phyloP scores from a whole-genome alignment of 192 early-diverging fungal species.

The Umbelopsis vinacea region DNA sequence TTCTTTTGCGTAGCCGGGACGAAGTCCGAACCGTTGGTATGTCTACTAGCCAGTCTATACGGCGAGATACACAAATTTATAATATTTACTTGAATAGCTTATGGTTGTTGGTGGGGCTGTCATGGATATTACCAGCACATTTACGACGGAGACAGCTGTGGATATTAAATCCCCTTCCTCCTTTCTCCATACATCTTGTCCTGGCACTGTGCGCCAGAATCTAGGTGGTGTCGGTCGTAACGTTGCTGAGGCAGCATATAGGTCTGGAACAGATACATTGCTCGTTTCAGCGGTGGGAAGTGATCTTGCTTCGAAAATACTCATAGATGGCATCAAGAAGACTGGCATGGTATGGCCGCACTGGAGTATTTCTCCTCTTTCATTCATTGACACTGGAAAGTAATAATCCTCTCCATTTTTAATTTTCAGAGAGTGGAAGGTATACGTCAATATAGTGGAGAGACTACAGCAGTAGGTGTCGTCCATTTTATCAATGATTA shows the following conservation, averaged over 20 bases:
- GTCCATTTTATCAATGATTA: too few species aligned
- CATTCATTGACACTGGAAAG: too few species aligned
- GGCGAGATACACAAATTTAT: background rate
- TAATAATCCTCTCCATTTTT: too few species aligned
- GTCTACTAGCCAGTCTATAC: background rate
- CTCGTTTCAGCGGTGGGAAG: slow-evolving; percentile 75
- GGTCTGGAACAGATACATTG: slow-evolving; percentile 62
- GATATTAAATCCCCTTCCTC: slow-evolving; percentile 9
- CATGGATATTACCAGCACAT: slow-evolving; percentile 80
- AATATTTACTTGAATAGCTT: slow-evolving; percentile 42
- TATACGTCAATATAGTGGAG: slow-evolving; percentile 17
- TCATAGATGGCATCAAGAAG: slow-evolving; percentile 56
- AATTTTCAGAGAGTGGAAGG: slow-evolving; percentile 15
- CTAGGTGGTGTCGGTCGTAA: slow-evolving; percentile 94
- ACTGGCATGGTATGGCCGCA: slow-evolving; percentile 57
- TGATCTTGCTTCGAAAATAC: slow-evolving; percentile 65
- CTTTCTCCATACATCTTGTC: slow-evolving; percentile 66
- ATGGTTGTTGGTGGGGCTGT: slow-evolving; percentile 88
- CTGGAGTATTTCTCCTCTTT: too few species aligned
- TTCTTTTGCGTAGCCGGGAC: background rate
- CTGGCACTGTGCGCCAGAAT: slow-evolving; percentile 67
- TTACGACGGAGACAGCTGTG: background rate
- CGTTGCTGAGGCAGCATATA: slow-evolving; percentile 79
- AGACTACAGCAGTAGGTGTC: slow-evolving; percentile 58
- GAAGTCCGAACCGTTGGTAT: slow-evolving; percentile 2